Conservation (phyloP, 495 filamentous ascomycete species). For the Aspergillus coremiiformis region DNA sequence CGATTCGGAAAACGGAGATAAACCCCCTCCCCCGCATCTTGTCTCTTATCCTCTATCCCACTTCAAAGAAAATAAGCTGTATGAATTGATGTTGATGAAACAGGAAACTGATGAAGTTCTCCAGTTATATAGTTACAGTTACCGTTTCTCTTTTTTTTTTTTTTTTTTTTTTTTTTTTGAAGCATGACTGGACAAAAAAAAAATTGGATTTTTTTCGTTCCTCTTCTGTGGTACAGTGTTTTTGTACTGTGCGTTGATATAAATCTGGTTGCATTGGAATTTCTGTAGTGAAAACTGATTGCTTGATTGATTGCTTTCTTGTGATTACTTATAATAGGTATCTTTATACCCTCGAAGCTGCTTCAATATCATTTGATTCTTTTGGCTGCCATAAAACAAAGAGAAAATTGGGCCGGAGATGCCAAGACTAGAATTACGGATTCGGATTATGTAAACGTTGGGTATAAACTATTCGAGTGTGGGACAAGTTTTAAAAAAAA, state of each 20-base stretch:
- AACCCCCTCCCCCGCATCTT: not conserved
- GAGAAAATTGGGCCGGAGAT: no score
- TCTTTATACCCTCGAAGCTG: slow-evolving; percentile 7
- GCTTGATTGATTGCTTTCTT: not conserved
- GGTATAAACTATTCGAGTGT: no score
- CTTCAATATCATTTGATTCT: not conserved
- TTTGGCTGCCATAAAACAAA: no score
- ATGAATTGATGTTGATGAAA: slow-evolving; percentile 6
- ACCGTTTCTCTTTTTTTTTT: no score
- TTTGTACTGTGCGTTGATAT: not conserved
- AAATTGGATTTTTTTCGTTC: no score
- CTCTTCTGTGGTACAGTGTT: not conserved
- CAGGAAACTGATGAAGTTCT: not conserved
- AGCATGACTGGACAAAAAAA: not conserved
- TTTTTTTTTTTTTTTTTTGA: not conserved
- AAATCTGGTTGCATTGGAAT: not conserved
- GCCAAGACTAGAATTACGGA: no score
- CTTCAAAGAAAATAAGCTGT: not conserved
- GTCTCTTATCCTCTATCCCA: not conserved
- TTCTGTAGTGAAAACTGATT: not conserved
- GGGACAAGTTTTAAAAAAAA: not conserved
- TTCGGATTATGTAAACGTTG: no score
- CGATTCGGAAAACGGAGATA: slow-evolving; percentile 19
- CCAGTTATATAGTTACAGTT: not conserved
- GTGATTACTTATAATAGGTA: not conserved